Conservation (phyloP, 2,329 filamentous ascomycete species). For the Penicillium frequentans region DNA sequence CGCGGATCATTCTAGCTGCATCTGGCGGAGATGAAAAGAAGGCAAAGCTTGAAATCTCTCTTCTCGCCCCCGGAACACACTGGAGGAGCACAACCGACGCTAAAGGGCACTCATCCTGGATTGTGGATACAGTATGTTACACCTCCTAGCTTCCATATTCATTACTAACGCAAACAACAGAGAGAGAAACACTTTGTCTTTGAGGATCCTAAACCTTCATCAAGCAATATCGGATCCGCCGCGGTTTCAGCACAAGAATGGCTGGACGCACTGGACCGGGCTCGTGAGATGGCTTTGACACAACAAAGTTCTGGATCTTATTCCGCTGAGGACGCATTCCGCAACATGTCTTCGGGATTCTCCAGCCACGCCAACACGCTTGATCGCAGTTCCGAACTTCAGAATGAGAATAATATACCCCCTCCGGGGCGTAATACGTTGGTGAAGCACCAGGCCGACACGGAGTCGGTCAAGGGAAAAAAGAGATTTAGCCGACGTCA, state of each 20-base stretch:
- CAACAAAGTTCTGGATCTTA: constrained; percentile 69
- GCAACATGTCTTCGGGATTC: constrained; percentile 68
- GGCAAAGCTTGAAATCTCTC: constrained; percentile 85
- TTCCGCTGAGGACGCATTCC: constrained; percentile 65
- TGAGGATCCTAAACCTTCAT: constrained; percentile 80
- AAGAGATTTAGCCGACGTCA: constrained; percentile 86
- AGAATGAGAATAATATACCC: constrained; percentile 33
- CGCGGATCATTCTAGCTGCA: constrained; percentile 83
- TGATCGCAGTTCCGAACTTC: constrained; percentile 42
- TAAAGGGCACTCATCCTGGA: constrained; percentile 87
- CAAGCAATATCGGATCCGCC: constrained; percentile 61
- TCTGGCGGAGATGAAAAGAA: constrained; percentile 95
- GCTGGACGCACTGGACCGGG: constrained; percentile 84
- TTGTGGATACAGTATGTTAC: constrained; percentile 82
- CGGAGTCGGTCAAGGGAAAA: constrained; percentile 57
- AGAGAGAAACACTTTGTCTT: constrained; percentile 88
- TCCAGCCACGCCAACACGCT: constrained; percentile 61
- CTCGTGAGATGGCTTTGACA: constrained; percentile 78
- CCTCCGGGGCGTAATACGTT: constrained; percentile 47
- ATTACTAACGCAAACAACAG: constrained; percentile 51
- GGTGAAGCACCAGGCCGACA: constrained; percentile 48
- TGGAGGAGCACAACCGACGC: constrained; percentile 80
- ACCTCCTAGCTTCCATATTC: constrained; percentile 3
- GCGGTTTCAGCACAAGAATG: constrained; percentile 81
- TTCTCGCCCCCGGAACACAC: constrained; percentile 70